Evolutionary conservation across 768 basidiomycete species (phyloP), one percentile per base, ranked within the genome.

Genomic region (Botryobasidium botryosum): DNA sequence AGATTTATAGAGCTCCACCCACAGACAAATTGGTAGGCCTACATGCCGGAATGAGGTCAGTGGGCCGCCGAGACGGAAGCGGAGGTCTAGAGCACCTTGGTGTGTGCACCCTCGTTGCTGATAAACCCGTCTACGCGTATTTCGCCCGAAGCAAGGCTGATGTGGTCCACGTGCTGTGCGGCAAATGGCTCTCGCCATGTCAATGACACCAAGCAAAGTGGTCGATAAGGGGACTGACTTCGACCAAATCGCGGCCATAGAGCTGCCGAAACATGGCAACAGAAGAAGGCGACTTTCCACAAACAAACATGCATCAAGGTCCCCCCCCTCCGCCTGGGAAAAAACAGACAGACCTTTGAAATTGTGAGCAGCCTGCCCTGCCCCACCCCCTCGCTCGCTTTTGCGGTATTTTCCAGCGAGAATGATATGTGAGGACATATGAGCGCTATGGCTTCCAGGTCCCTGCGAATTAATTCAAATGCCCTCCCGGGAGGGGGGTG

Each of bases 21-120:
- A 90, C 91, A 94, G 35, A 96, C 60, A 62, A 78, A 84, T 59
- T 97, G 91, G 59, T 79, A 73, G n/a, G 71, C 62, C 84, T 92
- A 56, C 48, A 49, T 46, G 26, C 50, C 35, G 47, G 10, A 32
- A 41, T 25, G 18, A 21, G 42, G 40, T 45, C 29, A 51, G 23
- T 10, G 21, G 3, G 6, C 15, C 13, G 18, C 5, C 6, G 10
- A 17, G 31, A 8, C 31, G 8, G 17, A 33, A 17, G 31, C 10
- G 21, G 13, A 48, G 51, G 40, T 40, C 7, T 31, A 37, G 54
- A 52, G 46, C 49, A 77, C 88, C 66, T 79, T 87, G 18, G 83
- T 77, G 49, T 67, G 61, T 20, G 79, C 71, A 6, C 85, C 84
- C 15, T 73, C 70, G 4, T 87, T 65, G 56, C 85, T 83, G 45